phyloP scores from a whole-genome alignment of 2,329 filamentous ascomycete genomes.

The Colletotrichum tanaceti region DNA sequence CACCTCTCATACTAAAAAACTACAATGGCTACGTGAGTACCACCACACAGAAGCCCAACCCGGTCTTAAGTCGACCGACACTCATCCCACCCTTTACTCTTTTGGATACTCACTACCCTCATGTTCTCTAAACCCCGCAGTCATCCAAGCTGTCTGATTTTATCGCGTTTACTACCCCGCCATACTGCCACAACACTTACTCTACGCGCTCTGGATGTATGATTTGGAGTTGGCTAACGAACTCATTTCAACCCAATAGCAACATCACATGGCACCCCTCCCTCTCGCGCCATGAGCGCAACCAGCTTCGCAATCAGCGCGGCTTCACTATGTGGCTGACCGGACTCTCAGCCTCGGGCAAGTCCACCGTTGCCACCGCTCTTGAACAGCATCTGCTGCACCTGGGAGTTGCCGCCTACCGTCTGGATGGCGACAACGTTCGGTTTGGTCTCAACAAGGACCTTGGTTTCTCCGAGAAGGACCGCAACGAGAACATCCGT shows the following conservation, averaged over 20 bases:
- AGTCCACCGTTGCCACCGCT: slow-evolving; percentile 95
- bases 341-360: slow-evolving; percentile 93
- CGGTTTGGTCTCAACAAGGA: slow-evolving; percentile 99
- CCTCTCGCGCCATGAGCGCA: slow-evolving; percentile 82
- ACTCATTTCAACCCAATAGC: slow-evolving; percentile 56
- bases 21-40: slow-evolving; percentile 48
- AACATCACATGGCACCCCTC: slow-evolving; percentile 93
- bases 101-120: background rate
- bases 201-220: background rate
- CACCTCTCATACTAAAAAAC: background rate
- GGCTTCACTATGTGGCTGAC: slow-evolving; percentile 99
- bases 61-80: background rate
- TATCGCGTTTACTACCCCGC: background rate
- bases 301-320: slow-evolving; percentile 79
- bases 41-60: background rate
- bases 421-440: slow-evolving; percentile 97
- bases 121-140: background rate
- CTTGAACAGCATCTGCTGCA: slow-evolving; percentile 97
- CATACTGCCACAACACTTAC: background rate
- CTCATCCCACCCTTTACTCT: background rate
- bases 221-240: slow-evolving; percentile 2
- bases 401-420: slow-evolving; percentile 84
- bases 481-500: slow-evolving; percentile 97
- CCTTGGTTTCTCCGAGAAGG: slow-evolving; percentile 90
- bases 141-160: background rate